Percentiles rank a stretch among this genome's conserved stretches.
These are phyloP conservation scores for Brassica carinata DNA, from an alignment of 345 rosid genomes.

Conservation along the genomic window DNA sequence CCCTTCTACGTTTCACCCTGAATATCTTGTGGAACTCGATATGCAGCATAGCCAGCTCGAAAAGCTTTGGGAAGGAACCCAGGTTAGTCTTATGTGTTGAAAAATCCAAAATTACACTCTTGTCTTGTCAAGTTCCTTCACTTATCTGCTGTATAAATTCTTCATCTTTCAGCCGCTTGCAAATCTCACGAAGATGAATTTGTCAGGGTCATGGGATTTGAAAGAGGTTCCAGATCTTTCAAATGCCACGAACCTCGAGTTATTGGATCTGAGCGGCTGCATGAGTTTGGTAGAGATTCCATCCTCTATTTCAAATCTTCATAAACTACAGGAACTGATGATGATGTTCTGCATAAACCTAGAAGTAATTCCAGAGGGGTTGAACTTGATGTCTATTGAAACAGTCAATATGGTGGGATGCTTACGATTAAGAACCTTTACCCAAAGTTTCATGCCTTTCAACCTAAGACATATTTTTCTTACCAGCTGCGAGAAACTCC, in stretches of 20 bases:
- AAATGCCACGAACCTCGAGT: constrained; percentile 5
- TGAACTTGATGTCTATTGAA: not conserved
- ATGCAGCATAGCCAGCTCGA: not conserved
- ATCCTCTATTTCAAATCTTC: not conserved
- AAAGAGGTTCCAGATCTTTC: constrained; percentile 29
- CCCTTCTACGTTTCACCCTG: constrained; percentile 9
- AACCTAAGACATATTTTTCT: not conserved
- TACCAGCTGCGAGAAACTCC: not conserved
- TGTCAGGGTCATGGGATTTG: constrained; percentile 1
- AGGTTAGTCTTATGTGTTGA: constrained; percentile 10
- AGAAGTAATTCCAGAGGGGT: not conserved
- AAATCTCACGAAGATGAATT: constrained; percentile 32
- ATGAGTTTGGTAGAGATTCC: not conserved
- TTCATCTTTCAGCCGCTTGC: constrained; percentile 8
- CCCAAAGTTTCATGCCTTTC: not conserved
- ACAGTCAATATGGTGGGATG: not conserved
- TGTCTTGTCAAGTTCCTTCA: not conserved
- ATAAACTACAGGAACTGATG: not conserved
- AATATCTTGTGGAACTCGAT: constrained; percentile 23
- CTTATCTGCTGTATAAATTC: not conserved
- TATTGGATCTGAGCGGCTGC: not conserved
- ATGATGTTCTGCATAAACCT: not conserved
- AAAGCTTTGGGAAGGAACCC: constrained; percentile 29
- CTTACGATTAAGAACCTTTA: not conserved
- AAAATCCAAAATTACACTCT: not conserved